Percentiles rank a stretch among this genome's conserved stretches.
These are phyloP conservation scores for bread wheat (Triticum aestivum) DNA, from an alignment of 176 grass and related monocot genomes.

Conservation along the genomic window DNA sequence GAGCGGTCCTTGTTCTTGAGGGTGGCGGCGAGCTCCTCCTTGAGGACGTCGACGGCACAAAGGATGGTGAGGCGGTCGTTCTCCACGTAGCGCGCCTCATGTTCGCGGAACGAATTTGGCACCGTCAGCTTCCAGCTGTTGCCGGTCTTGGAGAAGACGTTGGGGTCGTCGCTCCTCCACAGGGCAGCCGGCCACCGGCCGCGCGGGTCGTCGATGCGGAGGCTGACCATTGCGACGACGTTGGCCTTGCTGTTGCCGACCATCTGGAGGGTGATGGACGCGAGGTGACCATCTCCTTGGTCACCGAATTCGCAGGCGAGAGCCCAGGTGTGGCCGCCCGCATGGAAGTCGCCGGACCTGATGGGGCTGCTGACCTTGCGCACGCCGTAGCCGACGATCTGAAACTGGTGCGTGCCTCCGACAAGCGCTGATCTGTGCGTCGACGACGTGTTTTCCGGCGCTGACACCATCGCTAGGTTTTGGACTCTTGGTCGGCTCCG, in stretches of 20 bases:
- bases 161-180: neutral
- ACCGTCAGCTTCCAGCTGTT: neutral
- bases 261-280: neutral
- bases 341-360: neutral
- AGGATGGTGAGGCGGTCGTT: neutral
- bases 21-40: neutral
- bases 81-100: neutral
- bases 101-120: neutral
- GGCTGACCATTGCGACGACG: neutral
- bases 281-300: neutral
- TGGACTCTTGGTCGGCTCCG: too few relatives aligned
- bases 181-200: neutral
- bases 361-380: neutral
- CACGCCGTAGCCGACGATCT: neutral
- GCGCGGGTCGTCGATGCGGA: neutral
- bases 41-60: neutral
- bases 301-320: neutral
- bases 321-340: neutral
- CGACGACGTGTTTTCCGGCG: neutral
- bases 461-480: too few relatives aligned
- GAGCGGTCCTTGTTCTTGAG: neutral
- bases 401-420: neutral
- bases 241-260: neutral
- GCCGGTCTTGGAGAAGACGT: neutral
- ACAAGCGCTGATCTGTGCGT: neutral